Percentiles rank a stretch among this genome's conserved stretches.
Evolutionary conservation across 805 yeast species (phyloP).

Genomic region (Wickerhamomyces alni): DNA sequence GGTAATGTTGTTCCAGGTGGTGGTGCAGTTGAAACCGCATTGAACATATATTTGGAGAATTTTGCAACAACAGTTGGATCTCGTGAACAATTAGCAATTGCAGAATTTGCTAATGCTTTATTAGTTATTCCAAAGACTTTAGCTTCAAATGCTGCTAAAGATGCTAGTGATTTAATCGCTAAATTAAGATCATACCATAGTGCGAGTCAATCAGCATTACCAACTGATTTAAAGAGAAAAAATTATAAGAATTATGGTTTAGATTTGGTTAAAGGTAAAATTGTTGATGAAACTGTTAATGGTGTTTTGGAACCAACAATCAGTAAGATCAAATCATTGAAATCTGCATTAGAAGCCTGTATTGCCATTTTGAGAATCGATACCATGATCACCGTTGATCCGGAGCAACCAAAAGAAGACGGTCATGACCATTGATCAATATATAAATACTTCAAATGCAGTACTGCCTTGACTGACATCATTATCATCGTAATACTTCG

Average conservation of each 20-base stretch:
- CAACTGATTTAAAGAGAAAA: conserved; percentile 78
- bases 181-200: conserved; percentile 95
- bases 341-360: conserved; percentile 97
- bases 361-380: conserved; percentile 95
- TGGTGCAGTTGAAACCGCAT: conserved; percentile 96
- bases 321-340: conserved; percentile 86
- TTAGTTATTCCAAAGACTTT: conserved; percentile 92
- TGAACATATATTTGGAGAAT: conserved; percentile 90
- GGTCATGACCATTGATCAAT: conserved; percentile 72
- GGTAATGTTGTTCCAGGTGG: conserved; percentile 98
- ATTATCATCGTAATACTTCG: too few relatives aligned
- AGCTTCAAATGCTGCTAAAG: conserved; percentile 97
- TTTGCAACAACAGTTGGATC: conserved; percentile 98
- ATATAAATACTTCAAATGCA: too few relatives aligned
- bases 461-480: too few relatives aligned
- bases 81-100: conserved; percentile 95
- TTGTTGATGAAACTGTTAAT: conserved; percentile 72
- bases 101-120: conserved; percentile 90
- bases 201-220: conserved; percentile 81
- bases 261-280: conserved; percentile 86
- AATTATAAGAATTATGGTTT: conserved; percentile 88
- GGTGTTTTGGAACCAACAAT: conserved; percentile 97
- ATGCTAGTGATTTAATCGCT: conserved; percentile 89
- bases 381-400: conserved; percentile 96
- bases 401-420: conserved; percentile 89